phyloP scores from a whole-genome alignment of 345 rosid species.

The Streptanthus diversifolius region DNA sequence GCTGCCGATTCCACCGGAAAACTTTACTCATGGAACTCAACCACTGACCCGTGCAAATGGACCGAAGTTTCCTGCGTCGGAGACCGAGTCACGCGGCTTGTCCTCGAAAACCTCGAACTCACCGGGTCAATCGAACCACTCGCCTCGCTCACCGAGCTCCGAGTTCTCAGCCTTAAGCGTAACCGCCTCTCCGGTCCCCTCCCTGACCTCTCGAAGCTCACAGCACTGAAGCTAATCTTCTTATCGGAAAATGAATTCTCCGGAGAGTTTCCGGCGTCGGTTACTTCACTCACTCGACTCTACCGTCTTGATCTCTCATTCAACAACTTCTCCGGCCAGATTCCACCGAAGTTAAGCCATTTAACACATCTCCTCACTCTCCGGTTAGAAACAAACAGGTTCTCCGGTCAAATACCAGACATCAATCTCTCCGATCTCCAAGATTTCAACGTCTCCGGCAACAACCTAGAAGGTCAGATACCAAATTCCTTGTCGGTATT shows the following conservation, averaged over 20 bases:
- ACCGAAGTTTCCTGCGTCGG: slow-evolving; percentile 61
- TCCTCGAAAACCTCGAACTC: slow-evolving; percentile 63
- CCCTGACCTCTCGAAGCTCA: slow-evolving; percentile 64
- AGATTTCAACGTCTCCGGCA: slow-evolving; percentile 73
- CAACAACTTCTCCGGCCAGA: slow-evolving; percentile 69
- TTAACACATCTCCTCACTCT: slow-evolving; percentile 77
- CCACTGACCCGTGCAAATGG: slow-evolving; percentile 56
- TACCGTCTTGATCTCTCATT: slow-evolving; percentile 82
- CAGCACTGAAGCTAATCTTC: slow-evolving; percentile 71
- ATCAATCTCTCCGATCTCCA: slow-evolving; percentile 53
- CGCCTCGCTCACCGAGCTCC: slow-evolving; percentile 56
- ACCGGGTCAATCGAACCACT: slow-evolving; percentile 51
- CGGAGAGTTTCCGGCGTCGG: slow-evolving; percentile 58
- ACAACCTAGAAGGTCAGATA: slow-evolving; percentile 59
- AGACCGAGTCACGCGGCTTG: slow-evolving; percentile 60
- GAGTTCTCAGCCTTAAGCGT: slow-evolving; percentile 72
- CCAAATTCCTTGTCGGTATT: slow-evolving; percentile 61
- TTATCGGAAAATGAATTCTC: slow-evolving; percentile 64
- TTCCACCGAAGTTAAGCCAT: slow-evolving; percentile 45
- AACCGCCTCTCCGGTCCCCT: slow-evolving; percentile 60
- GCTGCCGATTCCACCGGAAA: slow-evolving; percentile 49
- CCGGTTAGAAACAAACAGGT: slow-evolving; percentile 58
- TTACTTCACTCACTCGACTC: slow-evolving; percentile 47
- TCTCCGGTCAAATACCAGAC: slow-evolving; percentile 51
- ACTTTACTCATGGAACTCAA: slow-evolving; percentile 62